A percentile compares a stretch with the other conserved stretches of the same genome.
Evolutionary conservation across 1,139 yeast genomes (phyloP).

Genomic region (Barnettozyma hawaiiensis): DNA sequence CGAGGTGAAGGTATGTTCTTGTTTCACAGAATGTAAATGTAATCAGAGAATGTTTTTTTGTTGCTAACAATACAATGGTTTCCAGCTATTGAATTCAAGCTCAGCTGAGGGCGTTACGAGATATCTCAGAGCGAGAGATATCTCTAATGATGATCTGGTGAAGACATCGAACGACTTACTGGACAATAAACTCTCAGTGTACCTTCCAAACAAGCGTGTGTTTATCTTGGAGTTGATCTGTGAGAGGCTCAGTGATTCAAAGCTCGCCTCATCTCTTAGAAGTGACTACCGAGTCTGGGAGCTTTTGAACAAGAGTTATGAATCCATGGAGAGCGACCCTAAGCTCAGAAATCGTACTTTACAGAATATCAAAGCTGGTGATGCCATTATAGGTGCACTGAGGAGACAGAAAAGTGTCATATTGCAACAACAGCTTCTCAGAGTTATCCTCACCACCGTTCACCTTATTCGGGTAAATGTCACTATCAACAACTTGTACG

Average conservation of each 20-base stretch:
- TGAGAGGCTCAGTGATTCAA: slow-evolving; percentile 56
- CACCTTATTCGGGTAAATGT: slow-evolving; percentile 24
- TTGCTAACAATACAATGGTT: too few species aligned
- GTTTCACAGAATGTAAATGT: too few species aligned
- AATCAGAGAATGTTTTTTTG: too few species aligned
- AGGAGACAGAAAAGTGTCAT: neutral
- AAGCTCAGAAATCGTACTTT: slow-evolving; percentile 31
- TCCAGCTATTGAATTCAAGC: slow-evolving; percentile 4
- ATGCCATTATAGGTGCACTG: slow-evolving; percentile 26
- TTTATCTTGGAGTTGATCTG: slow-evolving; percentile 63
- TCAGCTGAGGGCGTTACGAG: slow-evolving; percentile 62
- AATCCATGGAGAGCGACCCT: slow-evolving; percentile 18
- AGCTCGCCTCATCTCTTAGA: slow-evolving; percentile 40
- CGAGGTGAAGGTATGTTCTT: neutral
- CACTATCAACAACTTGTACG: slow-evolving; percentile 11
- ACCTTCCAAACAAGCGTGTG: slow-evolving; percentile 54
- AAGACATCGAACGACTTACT: slow-evolving; percentile 39
- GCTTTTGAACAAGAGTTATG: slow-evolving; percentile 41
- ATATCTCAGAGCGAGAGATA: slow-evolving; percentile 53
- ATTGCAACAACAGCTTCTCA: slow-evolving; percentile 11
- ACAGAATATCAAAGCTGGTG: slow-evolving; percentile 36
- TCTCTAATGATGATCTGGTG: slow-evolving; percentile 40
- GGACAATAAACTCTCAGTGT: slow-evolving; percentile 35
- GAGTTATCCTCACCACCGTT: slow-evolving; percentile 21
- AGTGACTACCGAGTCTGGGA: slow-evolving; percentile 40